phyloP scores from a whole-genome alignment of 2,329 filamentous ascomycete genomes.

The Colletotrichum lentis region DNA sequence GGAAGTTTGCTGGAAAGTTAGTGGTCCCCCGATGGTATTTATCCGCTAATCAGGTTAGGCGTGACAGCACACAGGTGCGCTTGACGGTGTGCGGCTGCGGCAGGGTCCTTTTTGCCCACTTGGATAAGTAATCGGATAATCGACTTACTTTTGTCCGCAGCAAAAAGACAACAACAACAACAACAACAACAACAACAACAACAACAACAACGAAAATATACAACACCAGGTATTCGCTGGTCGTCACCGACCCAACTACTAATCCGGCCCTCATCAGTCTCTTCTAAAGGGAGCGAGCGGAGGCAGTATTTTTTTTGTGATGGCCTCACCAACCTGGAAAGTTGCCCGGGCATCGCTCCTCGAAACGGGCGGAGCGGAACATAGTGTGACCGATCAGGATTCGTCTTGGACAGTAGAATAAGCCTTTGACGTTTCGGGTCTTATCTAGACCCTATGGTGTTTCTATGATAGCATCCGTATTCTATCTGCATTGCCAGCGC shows the following conservation, averaged over 20 bases:
- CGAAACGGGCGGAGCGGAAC: not conserved
- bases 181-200: no score
- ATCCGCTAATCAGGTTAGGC: constrained; percentile 3
- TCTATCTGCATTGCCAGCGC: no score
- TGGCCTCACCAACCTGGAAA: not conserved
- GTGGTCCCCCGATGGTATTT: not conserved
- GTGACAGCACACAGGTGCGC: constrained; percentile 11
- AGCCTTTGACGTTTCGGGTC: no score
- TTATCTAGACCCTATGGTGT: no score
- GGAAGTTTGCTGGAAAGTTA: not conserved
- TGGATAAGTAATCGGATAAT: not conserved
- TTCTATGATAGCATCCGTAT: no score
- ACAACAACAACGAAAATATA: no score
- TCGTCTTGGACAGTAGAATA: not conserved
- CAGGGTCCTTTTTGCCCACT: not conserved
- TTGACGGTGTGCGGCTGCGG: not conserved
- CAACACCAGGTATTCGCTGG: not conserved
- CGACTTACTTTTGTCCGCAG: no score
- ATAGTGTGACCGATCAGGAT: not conserved
- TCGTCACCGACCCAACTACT: not conserved
- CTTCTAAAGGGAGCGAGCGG: not conserved
- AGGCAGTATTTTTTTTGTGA: not conserved
- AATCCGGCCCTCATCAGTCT: not conserved
- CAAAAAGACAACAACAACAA: no score
- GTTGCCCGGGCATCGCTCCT: not conserved